These are phyloP conservation scores for Halophytophthora batemanensis DNA, from an alignment of 352 stramenopile genomes.

Conservation along the genomic window DNA sequence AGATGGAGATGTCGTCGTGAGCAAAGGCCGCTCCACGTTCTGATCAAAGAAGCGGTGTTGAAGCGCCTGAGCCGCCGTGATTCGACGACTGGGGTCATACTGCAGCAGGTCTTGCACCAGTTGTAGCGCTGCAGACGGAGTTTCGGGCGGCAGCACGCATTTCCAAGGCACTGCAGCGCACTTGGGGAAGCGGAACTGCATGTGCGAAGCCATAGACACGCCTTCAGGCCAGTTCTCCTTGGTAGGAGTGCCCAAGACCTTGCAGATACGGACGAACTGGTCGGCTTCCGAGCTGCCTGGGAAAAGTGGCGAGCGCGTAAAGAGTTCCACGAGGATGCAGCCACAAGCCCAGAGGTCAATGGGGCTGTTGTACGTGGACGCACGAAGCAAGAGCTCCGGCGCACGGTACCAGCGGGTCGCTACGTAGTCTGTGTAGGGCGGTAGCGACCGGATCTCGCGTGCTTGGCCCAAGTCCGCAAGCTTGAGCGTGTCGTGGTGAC, in stretches of 20 bases:
- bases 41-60: constrained; percentile 93
- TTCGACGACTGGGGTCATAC: constrained; percentile 87
- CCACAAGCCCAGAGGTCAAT: constrained; percentile 84
- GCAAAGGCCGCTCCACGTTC: constrained; percentile 39
- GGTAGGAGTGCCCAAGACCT: constrained; percentile 88
- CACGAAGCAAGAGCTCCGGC: constrained; percentile 63
- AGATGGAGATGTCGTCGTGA: constrained; percentile 19
- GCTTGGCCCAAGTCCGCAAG: constrained; percentile 72
- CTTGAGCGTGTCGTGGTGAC: constrained; percentile 63
- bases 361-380: constrained; percentile 71
- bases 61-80: constrained; percentile 88
- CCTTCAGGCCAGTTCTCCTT: constrained; percentile 91
- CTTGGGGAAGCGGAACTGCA: constrained; percentile 93
- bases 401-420: constrained; percentile 79
- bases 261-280: constrained; percentile 95
- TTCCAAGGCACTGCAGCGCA: constrained; percentile 69
- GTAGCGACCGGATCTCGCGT: constrained; percentile 66
- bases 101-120: constrained; percentile 90
- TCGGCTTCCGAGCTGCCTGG: constrained; percentile 92
- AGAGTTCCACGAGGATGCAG: constrained; percentile 83
- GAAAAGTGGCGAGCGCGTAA: constrained; percentile 65
- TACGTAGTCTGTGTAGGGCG: constrained; percentile 75
- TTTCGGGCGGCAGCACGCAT: constrained; percentile 65
- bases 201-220: constrained; percentile 77
- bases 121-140: constrained; percentile 62